Percentiles rank a stretch among this genome's conserved stretches.
These are phyloP conservation scores for Saccharum officinarum DNA, from an alignment of 176 grass and related monocot genomes.

Conservation along the genomic window DNA sequence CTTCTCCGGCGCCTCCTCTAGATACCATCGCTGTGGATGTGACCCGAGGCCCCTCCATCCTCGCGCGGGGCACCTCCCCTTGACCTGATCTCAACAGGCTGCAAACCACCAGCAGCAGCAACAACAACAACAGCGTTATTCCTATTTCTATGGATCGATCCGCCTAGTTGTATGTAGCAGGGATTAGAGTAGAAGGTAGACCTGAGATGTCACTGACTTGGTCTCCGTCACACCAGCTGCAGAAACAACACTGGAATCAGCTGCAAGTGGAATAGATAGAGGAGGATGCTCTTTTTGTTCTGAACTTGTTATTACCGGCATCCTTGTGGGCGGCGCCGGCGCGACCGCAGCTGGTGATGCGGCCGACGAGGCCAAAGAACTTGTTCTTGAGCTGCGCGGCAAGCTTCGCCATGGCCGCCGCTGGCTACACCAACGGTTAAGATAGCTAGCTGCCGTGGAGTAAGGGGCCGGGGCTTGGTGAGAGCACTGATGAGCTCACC, in stretches of 20 bases:
- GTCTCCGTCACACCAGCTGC: not conserved
- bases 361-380: constrained; percentile 43
- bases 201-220: constrained; percentile 27
- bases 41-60: not conserved
- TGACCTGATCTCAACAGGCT: constrained; percentile 41
- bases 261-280: not conserved
- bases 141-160: not conserved
- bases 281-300: not conserved
- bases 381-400: constrained; percentile 46
- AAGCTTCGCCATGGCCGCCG: constrained; percentile 43
- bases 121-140: not conserved
- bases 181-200: not conserved
- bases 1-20: not conserved
- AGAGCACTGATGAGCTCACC: not conserved
- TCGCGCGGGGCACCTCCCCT: not conserved
- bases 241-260: not conserved
- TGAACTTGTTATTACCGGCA: not conserved
- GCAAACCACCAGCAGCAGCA: not conserved
- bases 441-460: not conserved
- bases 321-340: constrained; percentile 22
- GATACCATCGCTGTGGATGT: not conserved
- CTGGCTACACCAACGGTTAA: not conserved
- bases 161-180: not conserved
- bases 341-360: constrained; percentile 44
- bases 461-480: not conserved